These are phyloP conservation scores for Pascua sp. DNA, from an alignment of 1,284 basidiomycete species.

Conservation along the genomic window DNA sequence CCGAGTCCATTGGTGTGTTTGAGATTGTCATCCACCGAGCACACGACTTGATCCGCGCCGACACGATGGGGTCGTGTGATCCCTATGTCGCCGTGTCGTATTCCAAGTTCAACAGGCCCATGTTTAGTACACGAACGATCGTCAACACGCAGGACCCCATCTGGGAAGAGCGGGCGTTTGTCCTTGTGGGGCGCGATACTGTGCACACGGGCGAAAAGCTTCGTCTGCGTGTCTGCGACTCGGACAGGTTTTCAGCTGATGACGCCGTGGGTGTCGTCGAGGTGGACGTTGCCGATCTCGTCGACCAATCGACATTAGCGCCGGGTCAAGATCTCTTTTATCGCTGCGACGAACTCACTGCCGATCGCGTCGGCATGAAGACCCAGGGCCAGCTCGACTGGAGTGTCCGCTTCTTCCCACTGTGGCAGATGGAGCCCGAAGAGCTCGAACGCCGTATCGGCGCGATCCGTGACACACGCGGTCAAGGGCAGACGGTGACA, in stretches of 20 bases:
- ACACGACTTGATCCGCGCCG: slow-evolving; percentile 37
- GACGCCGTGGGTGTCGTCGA: slow-evolving; percentile 51
- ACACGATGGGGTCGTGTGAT: slow-evolving; percentile 46
- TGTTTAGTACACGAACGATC: slow-evolving; percentile 48
- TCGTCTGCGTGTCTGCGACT: slow-evolving; percentile 45
- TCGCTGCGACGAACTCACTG: slow-evolving; percentile 30
- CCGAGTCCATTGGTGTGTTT: slow-evolving; percentile 43
- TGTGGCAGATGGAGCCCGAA: slow-evolving; percentile 41
- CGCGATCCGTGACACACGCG: slow-evolving; percentile 4
- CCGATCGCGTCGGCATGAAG: slow-evolving; percentile 36
- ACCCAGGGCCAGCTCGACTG: slow-evolving; percentile 39
- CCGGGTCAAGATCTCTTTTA: slow-evolving; percentile 23
- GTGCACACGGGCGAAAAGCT: slow-evolving; percentile 38
- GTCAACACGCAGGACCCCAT: slow-evolving; percentile 39
- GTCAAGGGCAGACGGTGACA: slow-evolving; percentile 9
- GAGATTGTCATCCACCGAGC: slow-evolving; percentile 45
- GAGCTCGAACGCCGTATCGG: slow-evolving; percentile 24
- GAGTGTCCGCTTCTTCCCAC: slow-evolving; percentile 44
- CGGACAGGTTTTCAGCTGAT: slow-evolving; percentile 51
- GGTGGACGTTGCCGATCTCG: slow-evolving; percentile 46
- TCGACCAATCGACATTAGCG: slow-evolving; percentile 30
- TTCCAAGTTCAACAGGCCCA: slow-evolving; percentile 45
- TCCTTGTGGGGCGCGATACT: slow-evolving; percentile 3
- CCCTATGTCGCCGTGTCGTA: slow-evolving; percentile 46
- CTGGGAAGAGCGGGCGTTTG: slow-evolving; percentile 41